Percentiles rank a stretch among this genome's conserved stretches.
phyloP scores from a whole-genome alignment of 2,329 filamentous ascomycete genomes.

The Orbilia oligospora region DNA sequence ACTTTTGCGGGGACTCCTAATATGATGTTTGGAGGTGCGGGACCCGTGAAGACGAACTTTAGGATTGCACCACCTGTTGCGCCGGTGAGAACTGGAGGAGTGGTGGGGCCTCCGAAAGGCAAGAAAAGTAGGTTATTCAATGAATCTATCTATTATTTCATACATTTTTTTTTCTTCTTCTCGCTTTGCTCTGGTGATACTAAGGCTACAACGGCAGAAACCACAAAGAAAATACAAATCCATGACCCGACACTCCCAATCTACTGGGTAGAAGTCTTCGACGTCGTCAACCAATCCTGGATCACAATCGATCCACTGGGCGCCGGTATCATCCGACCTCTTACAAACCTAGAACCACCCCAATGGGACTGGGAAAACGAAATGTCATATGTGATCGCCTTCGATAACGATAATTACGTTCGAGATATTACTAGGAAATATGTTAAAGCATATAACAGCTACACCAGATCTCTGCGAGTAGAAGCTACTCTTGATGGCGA shows the following conservation, averaged over 20 bases:
- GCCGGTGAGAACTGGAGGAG: constrained; percentile 28
- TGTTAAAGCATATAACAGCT: constrained; percentile 88
- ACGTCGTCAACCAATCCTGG: constrained; percentile 90
- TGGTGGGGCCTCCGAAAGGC: background rate
- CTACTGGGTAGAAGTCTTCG: constrained; percentile 95
- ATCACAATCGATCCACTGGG: constrained; percentile 87
- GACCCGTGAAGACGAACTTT: constrained; percentile 39
- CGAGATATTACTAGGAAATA: constrained; percentile 91
- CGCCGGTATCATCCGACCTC: constrained; percentile 82
- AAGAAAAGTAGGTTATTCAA: constrained; percentile 35
- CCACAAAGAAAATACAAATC: constrained; percentile 68
- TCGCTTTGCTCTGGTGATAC: background rate
- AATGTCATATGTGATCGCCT: constrained; percentile 86
- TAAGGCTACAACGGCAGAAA: constrained; percentile 60
- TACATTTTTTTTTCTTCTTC: background rate
- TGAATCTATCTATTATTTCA: background rate
- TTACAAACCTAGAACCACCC: constrained; percentile 84
- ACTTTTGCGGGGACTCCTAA: constrained; percentile 48
- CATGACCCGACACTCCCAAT: constrained; percentile 83
- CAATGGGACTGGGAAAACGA: constrained; percentile 80
- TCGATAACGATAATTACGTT: constrained; percentile 78
- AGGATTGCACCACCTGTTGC: constrained; percentile 44
- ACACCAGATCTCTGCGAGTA: constrained; percentile 85
- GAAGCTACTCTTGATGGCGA: constrained; percentile 75
- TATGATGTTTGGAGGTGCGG: constrained; percentile 57